phyloP scores from a whole-genome alignment of 2,329 filamentous ascomycete genomes.

The Blastomyces emzantsi region DNA sequence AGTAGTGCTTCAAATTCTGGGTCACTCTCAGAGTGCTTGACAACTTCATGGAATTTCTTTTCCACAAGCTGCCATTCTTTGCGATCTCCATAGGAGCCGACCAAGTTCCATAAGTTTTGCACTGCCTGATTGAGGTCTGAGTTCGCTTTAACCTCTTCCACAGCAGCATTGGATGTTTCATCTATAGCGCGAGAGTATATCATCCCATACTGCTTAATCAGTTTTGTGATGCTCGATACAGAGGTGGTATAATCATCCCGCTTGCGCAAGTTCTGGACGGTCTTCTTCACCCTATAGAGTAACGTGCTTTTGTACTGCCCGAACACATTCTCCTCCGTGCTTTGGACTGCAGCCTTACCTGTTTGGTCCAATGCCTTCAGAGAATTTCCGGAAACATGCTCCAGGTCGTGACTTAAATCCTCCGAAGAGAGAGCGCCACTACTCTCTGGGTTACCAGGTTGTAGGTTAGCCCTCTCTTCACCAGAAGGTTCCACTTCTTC shows the following conservation, averaged over 20 bases:
- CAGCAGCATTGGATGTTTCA: constrained; percentile 55
- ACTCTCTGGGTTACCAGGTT: constrained; percentile 38
- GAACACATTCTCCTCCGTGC: constrained; percentile 62
- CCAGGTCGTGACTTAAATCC: constrained; percentile 52
- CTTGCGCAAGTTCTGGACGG: constrained; percentile 63
- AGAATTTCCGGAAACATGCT: constrained; percentile 41
- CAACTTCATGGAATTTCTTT: constrained; percentile 56
- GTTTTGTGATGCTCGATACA: constrained; percentile 63
- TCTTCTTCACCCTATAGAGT: constrained; percentile 64
- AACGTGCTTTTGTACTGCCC: constrained; percentile 66
- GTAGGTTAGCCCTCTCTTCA: constrained; percentile 47
- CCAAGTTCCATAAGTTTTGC: constrained; percentile 68
- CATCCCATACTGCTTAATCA: constrained; percentile 69
- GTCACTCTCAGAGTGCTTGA: constrained; percentile 66
- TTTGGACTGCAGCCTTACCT: constrained; percentile 54
- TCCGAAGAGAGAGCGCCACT: constrained; percentile 47
- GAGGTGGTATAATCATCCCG: constrained; percentile 78
- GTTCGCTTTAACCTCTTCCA: constrained; percentile 65
- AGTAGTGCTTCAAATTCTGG: constrained; percentile 75
- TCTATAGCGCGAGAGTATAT: constrained; percentile 66
- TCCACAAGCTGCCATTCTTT: constrained; percentile 69
- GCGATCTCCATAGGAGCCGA: constrained; percentile 68
- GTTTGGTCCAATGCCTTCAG: constrained; percentile 31
- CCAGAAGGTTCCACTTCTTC: constrained; percentile 62
- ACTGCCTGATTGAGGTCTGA: constrained; percentile 64